Evolutionary conservation across 2,329 filamentous ascomycete species (phyloP).

Genomic region (Leptodontidium sp.): DNA sequence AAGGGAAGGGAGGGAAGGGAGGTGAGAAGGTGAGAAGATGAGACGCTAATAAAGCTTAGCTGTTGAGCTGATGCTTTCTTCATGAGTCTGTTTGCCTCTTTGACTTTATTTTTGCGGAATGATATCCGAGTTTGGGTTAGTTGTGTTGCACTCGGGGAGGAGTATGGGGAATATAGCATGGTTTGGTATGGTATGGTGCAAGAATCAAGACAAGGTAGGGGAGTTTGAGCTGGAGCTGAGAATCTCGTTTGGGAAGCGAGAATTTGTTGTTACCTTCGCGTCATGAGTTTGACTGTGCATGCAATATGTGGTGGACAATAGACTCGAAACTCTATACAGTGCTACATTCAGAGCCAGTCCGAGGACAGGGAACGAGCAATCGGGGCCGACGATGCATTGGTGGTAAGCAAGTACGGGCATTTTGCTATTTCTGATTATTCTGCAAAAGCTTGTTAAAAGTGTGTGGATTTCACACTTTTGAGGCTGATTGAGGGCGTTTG

Average conservation of each 20-base stretch:
- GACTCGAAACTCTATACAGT: too few species aligned
- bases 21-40: background rate
- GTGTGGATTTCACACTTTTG: too few species aligned
- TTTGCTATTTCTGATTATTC: background rate
- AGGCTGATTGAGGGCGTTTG: too few species aligned
- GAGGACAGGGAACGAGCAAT: too few species aligned
- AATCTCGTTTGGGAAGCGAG: background rate
- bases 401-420: background rate
- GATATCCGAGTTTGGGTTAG: background rate
- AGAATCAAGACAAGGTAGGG: background rate
- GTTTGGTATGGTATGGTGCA: background rate
- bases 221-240: background rate
- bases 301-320: background rate
- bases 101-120: background rate
- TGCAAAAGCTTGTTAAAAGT: background rate
- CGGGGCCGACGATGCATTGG: too few species aligned
- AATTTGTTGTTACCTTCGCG: background rate
- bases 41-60: constrained; percentile 5
- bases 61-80: background rate
- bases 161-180: background rate
- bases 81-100: background rate
- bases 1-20: background rate
- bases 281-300: background rate
- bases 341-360: too few species aligned
- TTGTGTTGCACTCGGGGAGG: background rate